Evolutionary conservation across 2,329 filamentous ascomycete species (phyloP), one percentile per base, ranked within the genome.

Genomic region (Xylariaceae sp.): DNA sequence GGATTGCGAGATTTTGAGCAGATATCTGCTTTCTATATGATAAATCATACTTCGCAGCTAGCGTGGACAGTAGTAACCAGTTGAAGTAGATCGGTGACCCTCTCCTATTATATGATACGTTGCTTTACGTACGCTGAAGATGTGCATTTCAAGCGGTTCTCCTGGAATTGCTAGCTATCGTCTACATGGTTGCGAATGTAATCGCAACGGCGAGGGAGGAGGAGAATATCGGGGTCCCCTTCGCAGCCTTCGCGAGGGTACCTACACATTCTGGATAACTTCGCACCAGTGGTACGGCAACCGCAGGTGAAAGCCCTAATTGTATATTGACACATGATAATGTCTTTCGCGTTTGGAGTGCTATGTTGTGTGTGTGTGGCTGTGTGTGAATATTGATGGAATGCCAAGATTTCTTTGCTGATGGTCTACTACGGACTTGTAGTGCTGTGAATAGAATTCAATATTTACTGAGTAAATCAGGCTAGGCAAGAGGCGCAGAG

Each of bases 141-240:
- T n/a, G n/a, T n/a, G n/a, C n/a, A n/a, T n/a, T n/a, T n/a, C 15
- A 24, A 36, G 20, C 33, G 39, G 33, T 21, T 24, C 33, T 39
- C 44, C 18, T 18, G 30, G 15, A 26, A 37, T 11, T 24, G 20
- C 30, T 43, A 49, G 27, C 55, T 55, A 13, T 65, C 68, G 49
- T 69, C 32, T 10, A 6, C 9, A 29, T 62, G 58, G 4, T 61
- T 63, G 21, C 60, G 32, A 2, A 39, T 50, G 36, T 63, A 58
- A 42, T 62, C 50, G 54, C 60, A 65, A 8, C 36, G 44, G 10
- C 60, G 58, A 36, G 60, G 62, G 11, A 63, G 44, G 32, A 63
- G 56, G 15, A 64, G 48, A 26, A 61, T 61, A 26, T 59, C 42
- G 7, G 56, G 51, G 1, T 57, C 53, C 20, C 43, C 40, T n/a